Evolutionary conservation across 2,329 filamentous ascomycete genomes (phyloP), one percentile per base, ranked within the genome.

Genomic region (Beauveria varroae): DNA sequence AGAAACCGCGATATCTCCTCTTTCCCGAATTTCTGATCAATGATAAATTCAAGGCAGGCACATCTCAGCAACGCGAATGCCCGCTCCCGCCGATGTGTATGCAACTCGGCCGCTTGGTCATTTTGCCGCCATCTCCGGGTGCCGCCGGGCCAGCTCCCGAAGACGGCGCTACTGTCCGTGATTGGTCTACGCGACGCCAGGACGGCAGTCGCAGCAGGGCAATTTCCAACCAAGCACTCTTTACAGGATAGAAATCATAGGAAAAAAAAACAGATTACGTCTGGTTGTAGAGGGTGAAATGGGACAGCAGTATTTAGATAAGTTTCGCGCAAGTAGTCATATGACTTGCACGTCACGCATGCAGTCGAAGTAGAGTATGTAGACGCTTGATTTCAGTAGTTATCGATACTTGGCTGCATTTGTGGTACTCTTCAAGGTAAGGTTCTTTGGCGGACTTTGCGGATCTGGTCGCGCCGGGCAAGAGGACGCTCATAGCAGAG

Each of bases 401-500:
- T 24, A 34, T 12, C 10, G 10, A 34, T 12, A 34, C 30, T 34
- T 34, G 30, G 30, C 10, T 73, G 74, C 62, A 9, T 22, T 78
- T 77, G 37, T 76, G 74, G 69, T 74, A 67, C 55, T 34, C 55
- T 34, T 71, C 28, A 78, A 78, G 69, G 73, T 74, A 0, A 68
- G 75, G 1, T 66, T 70, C 52, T 60, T 79, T 56, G 75, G 76
- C 73, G 1, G 68, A 76, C 34, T 66, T 68, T 34, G 69, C 71
- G 1, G 63, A 62, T 18, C 62, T 60, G 0, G 67, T 71, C 60
- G 74, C 74, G 3, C 67, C 67, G 3, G 75, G 75, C 1, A 74
- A 75, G 63, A 70, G 66, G 61, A 73, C 69, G 10, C 62, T 71
- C 64, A 66, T 60, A 52, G 65, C 63, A 26, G 68, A 65, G 20